Conservation (phyloP, 2,329 filamentous ascomycete species). For the Elsinoe arachidis region DNA sequence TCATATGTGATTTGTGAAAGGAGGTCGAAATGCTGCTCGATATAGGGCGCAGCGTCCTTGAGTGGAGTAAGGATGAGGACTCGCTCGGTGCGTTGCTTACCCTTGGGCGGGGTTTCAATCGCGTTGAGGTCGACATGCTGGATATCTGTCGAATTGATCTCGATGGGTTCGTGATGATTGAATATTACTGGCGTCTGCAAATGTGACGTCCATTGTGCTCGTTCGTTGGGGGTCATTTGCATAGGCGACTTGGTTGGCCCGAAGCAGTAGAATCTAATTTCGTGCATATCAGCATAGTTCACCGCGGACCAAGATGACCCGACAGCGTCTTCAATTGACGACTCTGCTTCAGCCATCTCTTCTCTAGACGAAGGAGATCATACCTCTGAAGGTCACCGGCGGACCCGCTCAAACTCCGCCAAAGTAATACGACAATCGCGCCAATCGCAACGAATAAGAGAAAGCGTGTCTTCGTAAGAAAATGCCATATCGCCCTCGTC, state of each 20-base stretch:
- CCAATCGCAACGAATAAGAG: constrained; percentile 63
- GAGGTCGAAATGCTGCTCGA: constrained; percentile 89
- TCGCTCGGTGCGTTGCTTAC: constrained; percentile 70
- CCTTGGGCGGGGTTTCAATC: constrained; percentile 71
- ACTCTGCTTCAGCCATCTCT: background rate
- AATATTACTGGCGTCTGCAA: constrained; percentile 88
- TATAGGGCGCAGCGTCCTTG: constrained; percentile 73
- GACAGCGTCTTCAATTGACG: too few species aligned
- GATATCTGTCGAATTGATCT: constrained; percentile 74
- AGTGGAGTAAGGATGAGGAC: constrained; percentile 88
- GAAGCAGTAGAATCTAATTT: constrained; percentile 89
- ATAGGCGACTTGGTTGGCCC: constrained; percentile 92
- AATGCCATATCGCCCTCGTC: constrained; percentile 52
- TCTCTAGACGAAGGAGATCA: constrained; percentile 20
- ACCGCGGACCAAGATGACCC: background rate
- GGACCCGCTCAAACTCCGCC: constrained; percentile 73
- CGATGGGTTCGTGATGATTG: constrained; percentile 85
- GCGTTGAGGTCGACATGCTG: constrained; percentile 74
- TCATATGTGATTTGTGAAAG: constrained; percentile 85
- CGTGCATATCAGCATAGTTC: constrained; percentile 18
- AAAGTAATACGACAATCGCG: constrained; percentile 70
- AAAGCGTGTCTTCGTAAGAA: constrained; percentile 69
- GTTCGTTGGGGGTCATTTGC: constrained; percentile 87
- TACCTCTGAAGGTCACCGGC: constrained; percentile 89
- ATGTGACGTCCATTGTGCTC: constrained; percentile 80